These are phyloP conservation scores for Neurospora sp. DNA, from an alignment of 495 filamentous ascomycete species.

Conservation along the genomic window DNA sequence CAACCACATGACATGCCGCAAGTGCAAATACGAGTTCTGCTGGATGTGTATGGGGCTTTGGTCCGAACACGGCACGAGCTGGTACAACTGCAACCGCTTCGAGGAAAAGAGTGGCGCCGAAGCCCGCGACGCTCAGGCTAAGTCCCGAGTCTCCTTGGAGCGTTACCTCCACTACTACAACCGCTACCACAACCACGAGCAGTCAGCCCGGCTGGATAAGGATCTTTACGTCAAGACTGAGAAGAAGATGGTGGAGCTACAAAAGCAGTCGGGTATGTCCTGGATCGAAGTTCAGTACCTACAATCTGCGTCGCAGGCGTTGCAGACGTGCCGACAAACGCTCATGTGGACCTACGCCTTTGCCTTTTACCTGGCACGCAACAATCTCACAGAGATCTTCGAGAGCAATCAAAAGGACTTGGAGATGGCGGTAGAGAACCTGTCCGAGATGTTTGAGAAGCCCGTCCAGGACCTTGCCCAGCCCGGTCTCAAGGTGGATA, in stretches of 20 bases:
- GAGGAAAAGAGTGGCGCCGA: constrained; percentile 91
- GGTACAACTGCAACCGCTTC: constrained; percentile 98
- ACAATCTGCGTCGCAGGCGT: constrained; percentile 79
- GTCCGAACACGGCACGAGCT: constrained; percentile 98
- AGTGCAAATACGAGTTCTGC: constrained; percentile 98
- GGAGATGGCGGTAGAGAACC: constrained; percentile 88
- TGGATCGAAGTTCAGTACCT: constrained; percentile 99
- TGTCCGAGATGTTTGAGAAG: constrained; percentile 98
- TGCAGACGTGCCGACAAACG: constrained; percentile 93
- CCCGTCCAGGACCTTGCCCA: constrained; percentile 71
- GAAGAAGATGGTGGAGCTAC: constrained; percentile 96
- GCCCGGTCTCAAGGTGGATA: constrained; percentile 74
- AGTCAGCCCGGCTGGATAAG: constrained; percentile 93
- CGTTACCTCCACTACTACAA: constrained; percentile 98
- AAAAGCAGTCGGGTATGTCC: constrained; percentile 85
- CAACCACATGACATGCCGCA: constrained; percentile 99
- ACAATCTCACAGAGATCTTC: constrained; percentile 94
- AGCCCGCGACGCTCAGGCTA: constrained; percentile 81
- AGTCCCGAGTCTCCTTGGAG: constrained; percentile 79
- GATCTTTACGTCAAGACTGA: constrained; percentile 93
- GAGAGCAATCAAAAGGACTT: constrained; percentile 98
- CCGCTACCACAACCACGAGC: constrained; percentile 96
- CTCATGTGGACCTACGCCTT: constrained; percentile 99
- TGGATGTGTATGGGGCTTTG: constrained; percentile 99
- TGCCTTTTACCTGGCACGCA: constrained; percentile 88